Evolutionary conservation across 2,329 filamentous ascomycete species (phyloP), one percentile per base, ranked within the genome.

Genomic region (Trichophyton rubrum): DNA sequence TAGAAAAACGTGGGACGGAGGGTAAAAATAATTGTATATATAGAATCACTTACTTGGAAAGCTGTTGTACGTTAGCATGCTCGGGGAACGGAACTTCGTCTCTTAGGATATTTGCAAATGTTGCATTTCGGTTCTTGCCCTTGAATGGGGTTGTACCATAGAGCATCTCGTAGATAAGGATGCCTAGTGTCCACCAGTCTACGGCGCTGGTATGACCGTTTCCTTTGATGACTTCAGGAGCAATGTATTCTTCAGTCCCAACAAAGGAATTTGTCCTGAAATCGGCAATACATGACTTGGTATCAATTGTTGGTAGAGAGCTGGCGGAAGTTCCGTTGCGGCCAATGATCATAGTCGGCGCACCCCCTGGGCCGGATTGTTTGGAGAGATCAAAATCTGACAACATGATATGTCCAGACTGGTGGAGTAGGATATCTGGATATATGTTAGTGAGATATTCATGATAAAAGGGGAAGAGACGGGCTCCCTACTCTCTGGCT

Each of bases 361-460:
- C 92, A 77, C 93, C 93, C 70, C 91, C 93, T 15, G 89, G 86
- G 66, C 95, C 93, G 5, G 93, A 99, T 75, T 99, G 93, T 75
- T 99, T 99, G 8, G 91, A 96, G 64, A 99, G 77, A 75, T 99
- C 93, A 75, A 99, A 99, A 77, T 99, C 93, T 63, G 93, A 97
- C 72, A 99, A 82, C 93, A 99, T 99, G 68, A 99, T 99, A 74
- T 99, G 93, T 15, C 93, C 93, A n/a, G 93, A 97, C 74, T 99
- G 93, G 73, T 99, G 93, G 22, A 99, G 84, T 13, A 99, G 81
- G 66, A 99, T 99, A 69, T 99, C 91, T 96, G 66, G 5, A 41
- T n/a, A 45, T 27, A 67, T 61, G 40, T 56, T 40, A n/a, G 11
- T 40, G 6, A 40, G 22, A 1, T 0, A 3, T 43, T 13, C 15